Conservation (phyloP, 1,139 yeast genomes). For the Candida glucosophila region DNA sequence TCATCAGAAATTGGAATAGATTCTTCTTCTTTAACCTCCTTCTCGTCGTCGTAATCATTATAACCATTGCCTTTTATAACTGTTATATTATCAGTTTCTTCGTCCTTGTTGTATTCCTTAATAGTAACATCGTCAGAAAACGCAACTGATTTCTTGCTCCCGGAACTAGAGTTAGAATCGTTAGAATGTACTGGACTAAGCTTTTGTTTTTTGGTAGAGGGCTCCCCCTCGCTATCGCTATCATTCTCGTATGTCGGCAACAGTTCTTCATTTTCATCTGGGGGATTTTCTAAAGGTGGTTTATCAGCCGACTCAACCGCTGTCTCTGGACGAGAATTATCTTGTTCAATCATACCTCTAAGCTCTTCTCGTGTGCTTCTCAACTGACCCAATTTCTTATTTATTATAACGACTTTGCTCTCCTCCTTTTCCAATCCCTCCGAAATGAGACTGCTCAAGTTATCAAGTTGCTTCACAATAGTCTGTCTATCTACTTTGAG, state of each 20-base stretch:
- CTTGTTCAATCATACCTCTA: conserved; percentile 27
- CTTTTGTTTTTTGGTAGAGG: conserved; percentile 13
- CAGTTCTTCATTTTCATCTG: conserved; percentile 18
- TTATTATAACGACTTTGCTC: conserved; percentile 31
- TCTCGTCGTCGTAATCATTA: conserved; percentile 11
- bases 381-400: conserved; percentile 28
- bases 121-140: conserved; percentile 39
- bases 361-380: conserved; percentile 37
- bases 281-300: conserved; percentile 9
- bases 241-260: conserved; percentile 30
- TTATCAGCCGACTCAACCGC: conserved; percentile 1
- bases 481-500: conserved; percentile 31
- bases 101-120: conserved; percentile 30
- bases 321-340: conserved; percentile 7
- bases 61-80: conserved; percentile 13
- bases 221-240: conserved; percentile 15
- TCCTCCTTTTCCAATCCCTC: conserved; percentile 40
- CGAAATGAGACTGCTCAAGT: conserved; percentile 29
- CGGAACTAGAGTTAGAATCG: conserved; percentile 21
- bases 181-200: conserved; percentile 13
- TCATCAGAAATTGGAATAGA: conserved; percentile 12
- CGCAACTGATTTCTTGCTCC: conserved; percentile 30
- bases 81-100: conserved; percentile 17
- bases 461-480: conserved; percentile 33
- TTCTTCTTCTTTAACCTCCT: conserved; percentile 11